phyloP scores from a whole-genome alignment of 164 flowering plant genomes.

The Dillenia suffruticosa region DNA sequence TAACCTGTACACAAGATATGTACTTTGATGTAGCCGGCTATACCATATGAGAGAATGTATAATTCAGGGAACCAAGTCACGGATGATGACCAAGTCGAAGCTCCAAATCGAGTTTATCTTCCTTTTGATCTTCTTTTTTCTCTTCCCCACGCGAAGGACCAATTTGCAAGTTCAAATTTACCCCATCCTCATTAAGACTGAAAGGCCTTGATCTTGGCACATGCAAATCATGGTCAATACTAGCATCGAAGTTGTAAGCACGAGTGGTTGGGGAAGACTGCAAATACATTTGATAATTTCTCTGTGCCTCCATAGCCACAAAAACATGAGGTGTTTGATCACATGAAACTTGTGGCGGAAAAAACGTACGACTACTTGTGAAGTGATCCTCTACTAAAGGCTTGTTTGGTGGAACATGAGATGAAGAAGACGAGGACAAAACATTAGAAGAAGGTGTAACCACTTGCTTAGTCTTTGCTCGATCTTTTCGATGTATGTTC shows the following conservation, averaged over 20 bases:
- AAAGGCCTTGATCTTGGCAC: slow-evolving; percentile 2
- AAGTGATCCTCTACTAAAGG: too few relatives aligned
- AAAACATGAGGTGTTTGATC: neutral
- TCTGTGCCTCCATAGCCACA: slow-evolving; percentile 11
- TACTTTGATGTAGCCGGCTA: too few relatives aligned
- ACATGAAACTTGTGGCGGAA: slow-evolving; percentile 3
- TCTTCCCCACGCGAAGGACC: slow-evolving; percentile 5
- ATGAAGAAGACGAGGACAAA: too few relatives aligned
- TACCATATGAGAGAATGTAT: too few relatives aligned
- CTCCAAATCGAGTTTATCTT: slow-evolving; percentile 41
- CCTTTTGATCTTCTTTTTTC: slow-evolving; percentile 5
- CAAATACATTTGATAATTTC: slow-evolving; percentile 13
- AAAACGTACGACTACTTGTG: neutral
- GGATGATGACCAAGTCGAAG: slow-evolving; percentile 42
- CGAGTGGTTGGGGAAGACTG: slow-evolving; percentile 15
- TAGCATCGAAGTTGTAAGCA: neutral
- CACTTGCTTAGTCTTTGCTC: slow-evolving; percentile 20
- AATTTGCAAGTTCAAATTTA: slow-evolving; percentile 27
- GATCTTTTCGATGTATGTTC: slow-evolving; percentile 48
- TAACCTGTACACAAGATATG: too few relatives aligned
- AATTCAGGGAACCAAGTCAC: neutral
- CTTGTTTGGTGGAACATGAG: too few relatives aligned
- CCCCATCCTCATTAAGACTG: slow-evolving; percentile 14
- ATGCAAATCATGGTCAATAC: neutral
- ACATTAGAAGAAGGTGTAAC: too few relatives aligned